Evolutionary conservation across 2,329 filamentous ascomycete species (phyloP).

Genomic region (Microdochium trichocladiopsis): DNA sequence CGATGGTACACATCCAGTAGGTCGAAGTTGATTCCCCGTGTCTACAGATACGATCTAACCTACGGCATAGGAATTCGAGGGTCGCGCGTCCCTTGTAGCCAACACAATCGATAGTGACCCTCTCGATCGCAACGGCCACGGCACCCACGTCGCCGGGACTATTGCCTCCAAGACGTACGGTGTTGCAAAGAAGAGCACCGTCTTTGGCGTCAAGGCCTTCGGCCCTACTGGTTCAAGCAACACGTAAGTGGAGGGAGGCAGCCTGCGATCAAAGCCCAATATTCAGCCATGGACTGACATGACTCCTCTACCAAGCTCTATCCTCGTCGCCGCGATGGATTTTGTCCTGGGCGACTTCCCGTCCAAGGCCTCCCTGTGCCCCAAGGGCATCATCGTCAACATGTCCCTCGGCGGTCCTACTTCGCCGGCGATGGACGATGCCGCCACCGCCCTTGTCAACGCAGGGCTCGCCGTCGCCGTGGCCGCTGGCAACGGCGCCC

Average conservation of each 20-base stretch:
- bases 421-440: constrained; percentile 6
- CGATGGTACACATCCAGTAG: constrained; percentile 8
- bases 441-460: constrained; percentile 6
- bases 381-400: constrained; percentile 12
- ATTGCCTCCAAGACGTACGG: constrained; percentile 28
- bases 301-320: constrained; percentile 2
- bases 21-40: neutral
- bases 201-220: constrained; percentile 31
- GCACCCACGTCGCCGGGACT: constrained; percentile 29
- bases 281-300: too few relatives aligned
- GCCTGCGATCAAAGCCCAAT: too few relatives aligned
- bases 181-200: constrained; percentile 27
- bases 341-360: constrained; percentile 8
- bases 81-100: constrained; percentile 22
- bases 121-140: constrained; percentile 25
- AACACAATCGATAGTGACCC: constrained; percentile 19
- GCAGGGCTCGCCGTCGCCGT: constrained; percentile 9
- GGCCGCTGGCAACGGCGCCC: constrained; percentile 10
- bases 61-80: constrained; percentile 20
- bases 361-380: constrained; percentile 10
- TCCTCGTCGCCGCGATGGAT: constrained; percentile 25
- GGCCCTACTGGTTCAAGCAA: neutral
- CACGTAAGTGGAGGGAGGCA: neutral
- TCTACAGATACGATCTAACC: too few relatives aligned
- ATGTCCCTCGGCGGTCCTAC: constrained; percentile 15